Evolutionary conservation across 2,329 filamentous ascomycete genomes (phyloP).

Genomic region (Clonostachys sp.): DNA sequence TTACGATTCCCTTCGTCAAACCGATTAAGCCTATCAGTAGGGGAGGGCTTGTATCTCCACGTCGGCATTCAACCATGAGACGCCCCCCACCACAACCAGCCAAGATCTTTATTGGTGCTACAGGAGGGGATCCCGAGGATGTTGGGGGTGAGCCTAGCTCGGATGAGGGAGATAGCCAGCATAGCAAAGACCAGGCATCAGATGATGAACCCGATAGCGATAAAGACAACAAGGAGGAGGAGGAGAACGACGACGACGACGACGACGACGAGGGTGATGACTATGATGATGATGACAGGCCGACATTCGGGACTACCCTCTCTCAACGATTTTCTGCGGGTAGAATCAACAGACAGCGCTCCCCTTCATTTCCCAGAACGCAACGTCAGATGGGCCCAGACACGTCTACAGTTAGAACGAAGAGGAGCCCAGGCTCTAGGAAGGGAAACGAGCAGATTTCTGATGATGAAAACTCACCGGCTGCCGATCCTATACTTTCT

Average conservation of each 20-base stretch:
- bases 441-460: too few relatives aligned
- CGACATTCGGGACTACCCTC: slow-evolving; percentile 1
- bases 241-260: slow-evolving; percentile 26
- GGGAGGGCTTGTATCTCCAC: too few relatives aligned
- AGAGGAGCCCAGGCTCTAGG: too few relatives aligned
- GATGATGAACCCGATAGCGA: slow-evolving; percentile 9
- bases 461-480: too few relatives aligned
- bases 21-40: too few relatives aligned
- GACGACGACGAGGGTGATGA: slow-evolving; percentile 53
- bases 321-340: slow-evolving; percentile 1
- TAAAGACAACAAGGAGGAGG: slow-evolving; percentile 2
- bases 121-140: too few relatives aligned
- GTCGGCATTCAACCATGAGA: slow-evolving; percentile 3
- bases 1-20: too few relatives aligned
- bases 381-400: too few relatives aligned
- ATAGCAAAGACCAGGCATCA: neutral
- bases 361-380: too few relatives aligned
- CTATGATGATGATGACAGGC: slow-evolving; percentile 21
- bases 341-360: neutral
- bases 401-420: too few relatives aligned
- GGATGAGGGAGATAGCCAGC: slow-evolving; percentile 1
- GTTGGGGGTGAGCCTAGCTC: slow-evolving; percentile 1
- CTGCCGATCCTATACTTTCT: too few relatives aligned
- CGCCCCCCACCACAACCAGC: slow-evolving; percentile 4
- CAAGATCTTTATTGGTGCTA: slow-evolving; percentile 12